phyloP scores from a whole-genome alignment of 2,329 filamentous ascomycete species.

The Pseudocercospora macadamiae region DNA sequence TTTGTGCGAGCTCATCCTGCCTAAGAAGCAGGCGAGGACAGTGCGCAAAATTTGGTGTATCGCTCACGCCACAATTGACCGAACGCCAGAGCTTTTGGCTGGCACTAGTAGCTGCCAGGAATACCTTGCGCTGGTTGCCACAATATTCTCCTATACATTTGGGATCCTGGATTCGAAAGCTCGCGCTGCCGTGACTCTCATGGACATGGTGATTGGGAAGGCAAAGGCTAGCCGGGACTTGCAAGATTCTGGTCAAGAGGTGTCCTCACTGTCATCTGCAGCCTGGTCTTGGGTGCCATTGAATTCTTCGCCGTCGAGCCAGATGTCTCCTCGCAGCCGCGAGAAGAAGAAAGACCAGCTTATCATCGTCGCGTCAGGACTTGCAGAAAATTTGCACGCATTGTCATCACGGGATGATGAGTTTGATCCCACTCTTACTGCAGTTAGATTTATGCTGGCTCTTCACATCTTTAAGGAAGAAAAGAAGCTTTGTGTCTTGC shows the following conservation, averaged over 20 bases:
- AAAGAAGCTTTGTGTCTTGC: constrained; percentile 69
- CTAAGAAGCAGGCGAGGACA: constrained; percentile 24
- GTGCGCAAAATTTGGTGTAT: constrained; percentile 36
- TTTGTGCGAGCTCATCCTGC: constrained; percentile 35
- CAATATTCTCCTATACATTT: constrained; percentile 44
- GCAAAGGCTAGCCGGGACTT: background rate
- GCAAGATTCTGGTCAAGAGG: background rate
- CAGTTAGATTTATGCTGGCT: constrained; percentile 56
- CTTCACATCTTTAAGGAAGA: constrained; percentile 91
- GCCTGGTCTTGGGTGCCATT: constrained; percentile 31
- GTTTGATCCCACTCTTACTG: constrained; percentile 13
- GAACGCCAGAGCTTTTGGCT: constrained; percentile 16
- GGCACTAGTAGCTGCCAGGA: constrained; percentile 27
- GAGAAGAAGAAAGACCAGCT: constrained; percentile 32
- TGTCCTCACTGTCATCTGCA: constrained; percentile 1
- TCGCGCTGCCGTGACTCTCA: constrained; percentile 31
- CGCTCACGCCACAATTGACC: constrained; percentile 28
- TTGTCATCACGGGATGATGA: background rate
- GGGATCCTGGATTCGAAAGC: constrained; percentile 33
- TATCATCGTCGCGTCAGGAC: constrained; percentile 28
- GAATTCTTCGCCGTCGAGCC: background rate
- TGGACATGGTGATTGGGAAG: constrained; percentile 29
- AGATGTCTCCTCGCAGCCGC: constrained; percentile 13
- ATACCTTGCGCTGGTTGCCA: constrained; percentile 45
- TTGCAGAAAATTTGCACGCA: constrained; percentile 29